A percentile compares a stretch with the other conserved stretches of the same genome.
Conservation (phyloP, 805 yeast genomes). For the Cyberlindnera petersonii region DNA sequence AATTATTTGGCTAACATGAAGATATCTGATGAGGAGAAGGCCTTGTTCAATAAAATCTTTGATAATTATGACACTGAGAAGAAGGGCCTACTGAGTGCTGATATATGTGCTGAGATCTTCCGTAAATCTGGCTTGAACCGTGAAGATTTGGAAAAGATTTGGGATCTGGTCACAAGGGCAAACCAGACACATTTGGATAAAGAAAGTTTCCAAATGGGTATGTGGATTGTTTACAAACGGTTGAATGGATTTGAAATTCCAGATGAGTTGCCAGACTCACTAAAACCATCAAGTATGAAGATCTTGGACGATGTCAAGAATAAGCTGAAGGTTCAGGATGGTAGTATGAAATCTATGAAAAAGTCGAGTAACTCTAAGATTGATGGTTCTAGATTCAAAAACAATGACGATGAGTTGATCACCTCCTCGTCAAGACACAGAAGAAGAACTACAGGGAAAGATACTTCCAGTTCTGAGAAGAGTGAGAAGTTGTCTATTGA, state of each 20-base stretch:
- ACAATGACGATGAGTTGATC: slow-evolving; percentile 61
- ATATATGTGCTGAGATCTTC: slow-evolving; percentile 79
- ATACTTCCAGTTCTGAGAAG: not conserved
- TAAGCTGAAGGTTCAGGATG: slow-evolving; percentile 25
- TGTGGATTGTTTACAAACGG: slow-evolving; percentile 91
- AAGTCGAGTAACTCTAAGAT: slow-evolving; percentile 27
- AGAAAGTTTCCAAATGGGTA: slow-evolving; percentile 94
- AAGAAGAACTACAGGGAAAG: slow-evolving; percentile 19
- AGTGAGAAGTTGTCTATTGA: slow-evolving; percentile 33
- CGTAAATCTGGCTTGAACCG: slow-evolving; percentile 87
- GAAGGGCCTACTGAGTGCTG: slow-evolving; percentile 75
- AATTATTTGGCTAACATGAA: slow-evolving; percentile 33
- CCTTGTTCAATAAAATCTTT: slow-evolving; percentile 82
- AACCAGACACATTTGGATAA: slow-evolving; percentile 83
- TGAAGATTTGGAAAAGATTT: slow-evolving; percentile 82
- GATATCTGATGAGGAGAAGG: slow-evolving; percentile 81
- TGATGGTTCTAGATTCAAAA: slow-evolving; percentile 55
- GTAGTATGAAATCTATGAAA: slow-evolving; percentile 17
- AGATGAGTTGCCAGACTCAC: slow-evolving; percentile 75
- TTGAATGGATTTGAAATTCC: slow-evolving; percentile 87
- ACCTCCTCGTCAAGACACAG: slow-evolving; percentile 26
- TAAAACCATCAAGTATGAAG: slow-evolving; percentile 82
- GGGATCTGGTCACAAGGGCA: slow-evolving; percentile 84
- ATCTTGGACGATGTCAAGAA: slow-evolving; percentile 73
- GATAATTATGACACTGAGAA: slow-evolving; percentile 78